Base-by-base conservation (phyloP, 768 basidiomycete species). In the Phaeolepiota aurea region DNA sequence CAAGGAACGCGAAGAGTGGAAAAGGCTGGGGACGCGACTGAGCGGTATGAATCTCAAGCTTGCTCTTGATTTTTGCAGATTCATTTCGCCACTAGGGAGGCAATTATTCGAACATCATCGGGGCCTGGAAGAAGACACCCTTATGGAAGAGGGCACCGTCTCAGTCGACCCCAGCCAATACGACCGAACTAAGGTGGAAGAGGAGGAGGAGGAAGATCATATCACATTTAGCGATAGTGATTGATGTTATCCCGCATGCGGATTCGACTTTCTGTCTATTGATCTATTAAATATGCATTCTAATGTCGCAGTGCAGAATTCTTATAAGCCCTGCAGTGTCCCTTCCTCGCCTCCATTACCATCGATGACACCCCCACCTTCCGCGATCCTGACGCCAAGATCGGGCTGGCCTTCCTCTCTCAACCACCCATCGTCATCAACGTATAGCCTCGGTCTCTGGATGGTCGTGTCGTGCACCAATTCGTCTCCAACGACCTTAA, bases 161-260 rank as follows among this genome's bases (percentile, higher is more conserved):
- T 87, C 87, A 15, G 88, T 98, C 38, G 93, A 97, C 57, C 60
- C 88, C 53, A 87, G 80, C 48, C 84, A 92, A 57, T 99, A 93
- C 52, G 85, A 91, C 41, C 73, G 92, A 46, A 72, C 69, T 30
- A 67, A 66, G 33, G 53, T 65, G 18, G 70, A 74, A 33, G 56
- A 82, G 68, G 83, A 88, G 21, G 77, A 83, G 45, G 79, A 82
- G 38, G 81, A 81, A 44, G 74, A 14, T 35, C n/a, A 61, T 39
- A 62, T 90, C 42, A 74, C 75, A 44, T 88, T 91, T 57, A 91
- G 87, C 54, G 90, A 93, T 57, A 91, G 88, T 52, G 90, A 93
- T 61, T 91, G 61, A 73, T 31, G 20, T 23, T 25, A 20, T 41
- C 37, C 21, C 13, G 18, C 39, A 37, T 19, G 18, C 12, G 16